phyloP scores from a whole-genome alignment of 768 basidiomycete genomes.

The Leccinum olivaceopallidum region DNA sequence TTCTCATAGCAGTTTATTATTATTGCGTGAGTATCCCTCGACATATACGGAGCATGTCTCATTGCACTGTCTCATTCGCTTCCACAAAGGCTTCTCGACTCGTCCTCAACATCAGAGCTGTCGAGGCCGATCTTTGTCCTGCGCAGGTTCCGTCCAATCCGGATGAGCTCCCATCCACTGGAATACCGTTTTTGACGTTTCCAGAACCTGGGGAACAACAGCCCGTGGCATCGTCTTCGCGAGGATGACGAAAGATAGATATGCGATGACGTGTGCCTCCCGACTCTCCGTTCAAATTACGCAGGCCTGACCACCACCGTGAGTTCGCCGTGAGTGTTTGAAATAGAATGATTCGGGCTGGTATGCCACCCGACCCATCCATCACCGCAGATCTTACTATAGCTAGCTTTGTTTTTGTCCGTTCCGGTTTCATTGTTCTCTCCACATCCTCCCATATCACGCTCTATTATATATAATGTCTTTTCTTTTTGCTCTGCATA shows the following conservation, averaged over 20 bases:
- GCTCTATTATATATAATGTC: background rate
- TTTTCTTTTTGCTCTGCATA: background rate
- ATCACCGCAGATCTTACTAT: background rate
- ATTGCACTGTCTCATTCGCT: conserved; percentile 1
- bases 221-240: conserved; percentile 14
- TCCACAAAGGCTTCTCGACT: conserved; percentile 20
- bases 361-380: background rate
- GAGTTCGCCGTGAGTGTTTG: background rate
- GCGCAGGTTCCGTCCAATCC: conserved; percentile 6
- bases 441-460: background rate
- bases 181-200: background rate
- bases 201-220: conserved; percentile 8
- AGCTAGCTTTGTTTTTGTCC: background rate
- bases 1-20: conserved; percentile 18
- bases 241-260: background rate
- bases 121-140: background rate
- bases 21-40: conserved; percentile 20
- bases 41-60: background rate
- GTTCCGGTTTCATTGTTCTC: background rate
- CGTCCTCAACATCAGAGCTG: conserved; percentile 20
- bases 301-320: background rate
- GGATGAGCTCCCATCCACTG: conserved; percentile 4
- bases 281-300: background rate
- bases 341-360: background rate
- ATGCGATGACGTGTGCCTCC: background rate